phyloP scores from a whole-genome alignment of 225 moss, liverwort and hornwort species.

The Pseudisothecium myosuroides region DNA sequence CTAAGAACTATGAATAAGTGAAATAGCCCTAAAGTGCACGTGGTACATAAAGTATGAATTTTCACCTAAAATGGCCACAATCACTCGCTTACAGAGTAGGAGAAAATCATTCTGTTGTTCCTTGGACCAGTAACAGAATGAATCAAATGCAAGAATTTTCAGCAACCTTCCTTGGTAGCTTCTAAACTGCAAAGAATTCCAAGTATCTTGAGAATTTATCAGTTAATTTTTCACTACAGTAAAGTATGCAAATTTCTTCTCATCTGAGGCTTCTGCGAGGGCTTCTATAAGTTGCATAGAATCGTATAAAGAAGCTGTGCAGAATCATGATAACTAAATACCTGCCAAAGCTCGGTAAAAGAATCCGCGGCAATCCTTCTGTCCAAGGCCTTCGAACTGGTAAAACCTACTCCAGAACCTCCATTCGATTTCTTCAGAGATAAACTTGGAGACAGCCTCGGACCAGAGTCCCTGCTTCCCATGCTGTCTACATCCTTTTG shows the following conservation, averaged over 20 bases:
- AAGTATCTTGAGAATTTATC: background rate
- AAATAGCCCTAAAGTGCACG: background rate
- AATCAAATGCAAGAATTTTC: background rate
- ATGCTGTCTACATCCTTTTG: constrained; percentile 4
- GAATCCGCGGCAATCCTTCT: constrained; percentile 21
- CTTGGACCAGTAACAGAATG: background rate
- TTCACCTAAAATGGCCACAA: background rate
- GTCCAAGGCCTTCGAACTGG: constrained; percentile 25
- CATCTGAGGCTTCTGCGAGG: background rate
- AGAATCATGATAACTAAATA: background rate
- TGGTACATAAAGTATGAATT: background rate
- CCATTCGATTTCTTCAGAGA: constrained; percentile 29
- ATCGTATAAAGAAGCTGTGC: background rate
- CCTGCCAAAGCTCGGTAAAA: constrained; percentile 47
- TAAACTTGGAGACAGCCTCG: constrained; percentile 32
- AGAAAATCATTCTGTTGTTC: background rate
- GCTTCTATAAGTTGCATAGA: background rate
- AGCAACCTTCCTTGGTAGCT: background rate
- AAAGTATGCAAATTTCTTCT: background rate
- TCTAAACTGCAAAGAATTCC: background rate
- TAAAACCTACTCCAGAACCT: constrained; percentile 15
- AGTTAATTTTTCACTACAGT: background rate
- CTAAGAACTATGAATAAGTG: background rate
- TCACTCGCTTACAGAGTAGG: background rate
- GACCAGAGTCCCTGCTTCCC: constrained; percentile 20